Evolutionary conservation across 768 basidiomycete genomes (phyloP), one percentile per base, ranked within the genome.

Genomic region (Naganishia randhawae): DNA sequence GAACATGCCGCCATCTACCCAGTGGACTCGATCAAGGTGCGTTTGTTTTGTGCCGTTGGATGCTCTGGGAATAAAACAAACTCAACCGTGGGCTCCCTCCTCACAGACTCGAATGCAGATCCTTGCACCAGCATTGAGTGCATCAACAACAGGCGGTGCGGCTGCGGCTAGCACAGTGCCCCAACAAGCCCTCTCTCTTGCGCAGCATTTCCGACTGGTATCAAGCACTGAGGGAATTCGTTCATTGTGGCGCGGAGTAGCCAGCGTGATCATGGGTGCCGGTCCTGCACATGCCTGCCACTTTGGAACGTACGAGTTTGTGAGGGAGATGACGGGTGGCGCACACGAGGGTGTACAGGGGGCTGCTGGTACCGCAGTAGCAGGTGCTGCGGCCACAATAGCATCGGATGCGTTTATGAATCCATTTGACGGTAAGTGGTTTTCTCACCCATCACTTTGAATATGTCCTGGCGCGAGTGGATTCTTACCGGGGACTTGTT

Each of bases 1-100:
- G 96, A 99, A 80, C 96, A 99, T 82, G 90, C 93, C 33, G 92
- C 96, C 78, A 98, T 99, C 89, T 99, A 91, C 79, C 96, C 96
- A 6, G 83, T 98, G 71, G 96, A 99, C 82, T 95, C 92, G 76
- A 97, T 99, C 79, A 99, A 99, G 85, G 96, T 91, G 67, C 69
- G 88, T 81, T 13, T 17, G 4, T 19, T 45, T n/a, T n/a, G n/a
- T n/a, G n/a, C n/a, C n/a, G n/a, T n/a, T n/a, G n/a, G n/a, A n/a
- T n/a, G n/a, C 22, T 32, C 9, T 54, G 29, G 11, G 5, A 48
- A 48, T 17, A 48, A 27, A 10, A 1, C 16, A 11, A 3, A 11
- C 63, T 54, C 16, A 35, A 33, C 37, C 33, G 25, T 22, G 27
- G 69, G 4, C 29, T 39, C 35, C 51, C 55, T 42, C 33, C 57